Percentiles rank a stretch among this genome's conserved stretches.
Conservation (phyloP, 2,329 filamentous ascomycete species). For the Fusarium nanum region DNA sequence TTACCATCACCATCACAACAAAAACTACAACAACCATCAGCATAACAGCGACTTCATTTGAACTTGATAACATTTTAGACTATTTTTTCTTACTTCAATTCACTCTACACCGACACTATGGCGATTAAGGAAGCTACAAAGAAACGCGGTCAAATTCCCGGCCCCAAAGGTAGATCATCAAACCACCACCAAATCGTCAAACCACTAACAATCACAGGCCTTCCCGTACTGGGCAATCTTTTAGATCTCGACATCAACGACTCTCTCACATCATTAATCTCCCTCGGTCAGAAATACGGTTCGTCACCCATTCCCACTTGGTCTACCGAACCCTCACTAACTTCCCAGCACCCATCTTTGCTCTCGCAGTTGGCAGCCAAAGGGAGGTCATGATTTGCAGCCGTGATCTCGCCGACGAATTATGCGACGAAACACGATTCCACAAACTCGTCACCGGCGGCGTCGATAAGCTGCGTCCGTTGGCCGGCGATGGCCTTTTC, state of each 20-base stretch:
- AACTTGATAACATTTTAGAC: not conserved
- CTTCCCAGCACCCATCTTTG: not conserved
- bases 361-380: rapidly evolving
- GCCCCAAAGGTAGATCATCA: not conserved
- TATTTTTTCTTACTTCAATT: too few species aligned
- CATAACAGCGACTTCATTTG: not conserved
- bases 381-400: not conserved
- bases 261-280: not conserved
- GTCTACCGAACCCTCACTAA: not conserved
- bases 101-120: not conserved
- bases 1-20: not conserved
- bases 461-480: slow-evolving; percentile 66
- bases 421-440: slow-evolving; percentile 73
- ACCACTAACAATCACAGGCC: not conserved
- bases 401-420: slow-evolving; percentile 61
- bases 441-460: slow-evolving; percentile 64
- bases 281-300: not conserved
- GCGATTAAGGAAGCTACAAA: not conserved
- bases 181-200: rapidly evolving
- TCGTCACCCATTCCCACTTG: not conserved
- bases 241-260: not conserved
- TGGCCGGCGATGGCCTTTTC: slow-evolving; percentile 73
- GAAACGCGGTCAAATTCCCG: not conserved
- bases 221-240: not conserved
- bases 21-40: not conserved